Conservation (phyloP, 208 protist genomes). For the Acanthamoeba healyi region DNA sequence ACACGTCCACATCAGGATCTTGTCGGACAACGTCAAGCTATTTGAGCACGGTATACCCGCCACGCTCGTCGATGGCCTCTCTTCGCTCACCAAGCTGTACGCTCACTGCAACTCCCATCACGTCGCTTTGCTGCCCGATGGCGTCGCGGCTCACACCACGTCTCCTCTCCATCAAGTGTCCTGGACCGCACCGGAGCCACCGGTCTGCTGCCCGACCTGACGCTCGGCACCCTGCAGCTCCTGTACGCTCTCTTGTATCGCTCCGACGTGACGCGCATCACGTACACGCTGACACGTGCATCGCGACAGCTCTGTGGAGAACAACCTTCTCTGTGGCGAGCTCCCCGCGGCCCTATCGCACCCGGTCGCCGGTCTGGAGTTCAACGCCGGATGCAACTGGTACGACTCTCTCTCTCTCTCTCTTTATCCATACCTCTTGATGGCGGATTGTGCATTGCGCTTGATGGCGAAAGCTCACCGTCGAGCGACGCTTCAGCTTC, state of each 20-base stretch:
- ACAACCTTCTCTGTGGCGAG: neutral
- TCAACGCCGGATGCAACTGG: constrained; percentile 9
- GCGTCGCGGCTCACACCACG: no score
- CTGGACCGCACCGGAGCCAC: neutral
- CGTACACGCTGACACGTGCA: neutral
- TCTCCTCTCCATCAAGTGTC: neutral
- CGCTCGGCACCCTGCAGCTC: neutral
- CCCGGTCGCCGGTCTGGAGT: neutral
- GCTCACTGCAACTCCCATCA: neutral
- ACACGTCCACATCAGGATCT: neutral
- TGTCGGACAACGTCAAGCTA: neutral
- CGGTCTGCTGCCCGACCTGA: neutral
- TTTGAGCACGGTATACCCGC: neutral
- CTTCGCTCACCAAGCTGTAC: neutral
- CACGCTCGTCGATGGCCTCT: neutral
- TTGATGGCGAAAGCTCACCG: neutral
- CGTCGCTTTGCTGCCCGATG: neutral
- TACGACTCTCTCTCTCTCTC: neutral
- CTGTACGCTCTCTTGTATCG: no score
- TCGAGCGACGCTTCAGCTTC: neutral
- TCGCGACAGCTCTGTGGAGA: neutral
- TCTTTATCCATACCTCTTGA: no score
- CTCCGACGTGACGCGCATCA: neutral
- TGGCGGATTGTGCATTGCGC: no score
- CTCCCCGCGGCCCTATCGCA: neutral